These are phyloP conservation scores for Halophytophthora batemanensis DNA, from an alignment of 352 stramenopile species.

Conservation along the genomic window DNA sequence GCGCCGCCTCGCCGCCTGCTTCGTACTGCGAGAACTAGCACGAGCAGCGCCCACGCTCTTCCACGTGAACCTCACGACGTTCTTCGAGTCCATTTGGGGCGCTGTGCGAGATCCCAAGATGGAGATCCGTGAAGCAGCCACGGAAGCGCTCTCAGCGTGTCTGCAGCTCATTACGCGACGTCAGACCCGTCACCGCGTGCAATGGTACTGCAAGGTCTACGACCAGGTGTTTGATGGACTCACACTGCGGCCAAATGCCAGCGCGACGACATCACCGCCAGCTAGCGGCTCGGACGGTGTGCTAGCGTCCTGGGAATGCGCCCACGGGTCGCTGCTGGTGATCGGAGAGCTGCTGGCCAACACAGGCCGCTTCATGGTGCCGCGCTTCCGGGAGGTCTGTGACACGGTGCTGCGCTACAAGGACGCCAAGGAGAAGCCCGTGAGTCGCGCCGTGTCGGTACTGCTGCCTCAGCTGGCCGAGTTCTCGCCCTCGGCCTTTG, in stretches of 20 bases:
- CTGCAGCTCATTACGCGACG: conserved; percentile 83
- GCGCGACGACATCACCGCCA: conserved; percentile 14
- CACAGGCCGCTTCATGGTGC: conserved; percentile 96
- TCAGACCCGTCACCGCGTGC: conserved; percentile 80
- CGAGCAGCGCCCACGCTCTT: conserved; percentile 87
- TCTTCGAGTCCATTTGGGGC: conserved; percentile 92
- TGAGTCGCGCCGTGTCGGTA: conserved; percentile 77
- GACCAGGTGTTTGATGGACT: conserved; percentile 87
- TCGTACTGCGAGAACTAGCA: conserved; percentile 86
- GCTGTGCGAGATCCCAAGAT: conserved; percentile 69
- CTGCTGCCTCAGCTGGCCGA: conserved; percentile 93
- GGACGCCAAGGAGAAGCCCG: conserved; percentile 81
- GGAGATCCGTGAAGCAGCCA: conserved; percentile 83
- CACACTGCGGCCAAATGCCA: conserved; percentile 15
- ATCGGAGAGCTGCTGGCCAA: conserved; percentile 94
- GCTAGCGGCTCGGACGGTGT: conserved; percentile 1
- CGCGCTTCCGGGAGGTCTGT: conserved; percentile 95
- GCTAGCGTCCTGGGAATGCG: conserved; percentile 62
- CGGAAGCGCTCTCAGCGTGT: conserved; percentile 81
- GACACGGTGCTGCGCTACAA: conserved; percentile 93
- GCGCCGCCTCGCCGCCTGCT: conserved; percentile 71
- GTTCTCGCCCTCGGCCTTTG: conserved; percentile 92
- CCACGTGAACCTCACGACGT: conserved; percentile 89
- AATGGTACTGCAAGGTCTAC: conserved; percentile 93
- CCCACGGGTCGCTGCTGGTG: conserved; percentile 95